A percentile compares a stretch with the other conserved stretches of the same genome.
These are phyloP conservation scores for Artemisia annua DNA, from an alignment of 129 eudicot species.

Conservation along the genomic window DNA sequence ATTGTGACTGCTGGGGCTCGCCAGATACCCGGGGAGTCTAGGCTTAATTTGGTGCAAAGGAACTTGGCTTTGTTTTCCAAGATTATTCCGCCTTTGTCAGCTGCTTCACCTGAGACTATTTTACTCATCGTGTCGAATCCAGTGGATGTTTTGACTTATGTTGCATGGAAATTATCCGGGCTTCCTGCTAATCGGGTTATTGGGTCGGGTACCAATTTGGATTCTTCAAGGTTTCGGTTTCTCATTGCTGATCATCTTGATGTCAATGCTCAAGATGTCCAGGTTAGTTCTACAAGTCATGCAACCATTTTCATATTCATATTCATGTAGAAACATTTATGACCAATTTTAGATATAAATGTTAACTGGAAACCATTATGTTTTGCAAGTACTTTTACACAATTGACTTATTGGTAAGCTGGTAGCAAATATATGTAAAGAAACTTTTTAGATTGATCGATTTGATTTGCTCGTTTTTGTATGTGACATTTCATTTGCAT, in stretches of 20 bases:
- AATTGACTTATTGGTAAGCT: no score
- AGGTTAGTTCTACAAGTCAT: conserved; percentile 42
- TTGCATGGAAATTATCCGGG: conserved; percentile 94
- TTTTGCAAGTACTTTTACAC: no score
- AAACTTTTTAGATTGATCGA: no score
- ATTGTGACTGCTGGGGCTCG: conserved; percentile 97
- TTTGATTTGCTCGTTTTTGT: no score
- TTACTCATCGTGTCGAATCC: conserved; percentile 89
- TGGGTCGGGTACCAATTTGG: conserved; percentile 93
- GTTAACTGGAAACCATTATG: background rate
- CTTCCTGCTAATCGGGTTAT: conserved; percentile 88
- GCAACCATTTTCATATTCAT: no score
- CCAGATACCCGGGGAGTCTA: conserved; percentile 77
- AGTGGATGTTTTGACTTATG: conserved; percentile 86
- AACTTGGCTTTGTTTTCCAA: conserved; percentile 51
- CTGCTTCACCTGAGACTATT: conserved; percentile 63
- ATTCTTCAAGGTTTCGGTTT: conserved; percentile 85
- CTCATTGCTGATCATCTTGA: conserved; percentile 94
- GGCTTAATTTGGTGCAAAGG: conserved; percentile 75
- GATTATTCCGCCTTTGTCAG: conserved; percentile 71
- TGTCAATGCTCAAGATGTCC: conserved; percentile 96
- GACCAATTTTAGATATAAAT: background rate
- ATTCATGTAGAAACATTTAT: background rate
- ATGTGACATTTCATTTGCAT: background rate
- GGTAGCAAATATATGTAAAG: no score